phyloP scores from a whole-genome alignment of 257 asterid genomes.

The Ballota nigra region DNA sequence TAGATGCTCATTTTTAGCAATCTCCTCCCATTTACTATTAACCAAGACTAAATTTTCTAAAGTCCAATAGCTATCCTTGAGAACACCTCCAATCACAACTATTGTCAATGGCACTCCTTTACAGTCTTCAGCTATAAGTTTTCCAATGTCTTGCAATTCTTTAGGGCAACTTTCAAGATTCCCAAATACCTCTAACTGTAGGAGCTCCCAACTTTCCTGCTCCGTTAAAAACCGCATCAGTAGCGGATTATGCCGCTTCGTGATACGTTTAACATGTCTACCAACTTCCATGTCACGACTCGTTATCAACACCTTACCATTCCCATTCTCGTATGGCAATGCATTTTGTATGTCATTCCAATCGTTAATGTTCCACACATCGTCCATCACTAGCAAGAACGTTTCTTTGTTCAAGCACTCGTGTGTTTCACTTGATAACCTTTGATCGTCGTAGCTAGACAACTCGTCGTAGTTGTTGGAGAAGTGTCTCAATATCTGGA shows the following conservation, averaged over 20 bases:
- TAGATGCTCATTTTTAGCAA: slow-evolving; percentile 4
- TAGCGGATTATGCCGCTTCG: slow-evolving; percentile 35
- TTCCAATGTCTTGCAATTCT: not conserved
- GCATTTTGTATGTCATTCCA: slow-evolving; percentile 14
- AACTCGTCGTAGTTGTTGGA: not conserved
- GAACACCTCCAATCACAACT: slow-evolving; percentile 34
- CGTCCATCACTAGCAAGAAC: slow-evolving; percentile 27
- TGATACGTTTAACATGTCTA: slow-evolving; percentile 14
- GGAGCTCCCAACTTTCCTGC: slow-evolving; percentile 23
- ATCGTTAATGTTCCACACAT: not conserved
- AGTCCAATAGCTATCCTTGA: not conserved
- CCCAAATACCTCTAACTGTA: slow-evolving; percentile 1
- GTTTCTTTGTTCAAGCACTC: slow-evolving; percentile 9
- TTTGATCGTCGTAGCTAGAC: not conserved
- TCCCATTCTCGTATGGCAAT: slow-evolving; percentile 26
- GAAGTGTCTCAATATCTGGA: slow-evolving; percentile 16
- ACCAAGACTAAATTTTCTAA: not conserved
- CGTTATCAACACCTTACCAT: slow-evolving; percentile 44
- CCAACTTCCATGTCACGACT: slow-evolving; percentile 38
- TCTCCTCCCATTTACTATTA: slow-evolving; percentile 19
- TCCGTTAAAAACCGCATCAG: not conserved
- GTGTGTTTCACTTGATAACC: not conserved
- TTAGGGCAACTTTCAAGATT: not conserved
- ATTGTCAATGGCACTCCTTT: slow-evolving; percentile 45
- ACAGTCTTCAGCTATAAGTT: slow-evolving; percentile 33